A percentile compares a stretch with the other conserved stretches of the same genome.
Evolutionary conservation across 257 asterid species (phyloP).

Genomic region (Capsicum baccatum): DNA sequence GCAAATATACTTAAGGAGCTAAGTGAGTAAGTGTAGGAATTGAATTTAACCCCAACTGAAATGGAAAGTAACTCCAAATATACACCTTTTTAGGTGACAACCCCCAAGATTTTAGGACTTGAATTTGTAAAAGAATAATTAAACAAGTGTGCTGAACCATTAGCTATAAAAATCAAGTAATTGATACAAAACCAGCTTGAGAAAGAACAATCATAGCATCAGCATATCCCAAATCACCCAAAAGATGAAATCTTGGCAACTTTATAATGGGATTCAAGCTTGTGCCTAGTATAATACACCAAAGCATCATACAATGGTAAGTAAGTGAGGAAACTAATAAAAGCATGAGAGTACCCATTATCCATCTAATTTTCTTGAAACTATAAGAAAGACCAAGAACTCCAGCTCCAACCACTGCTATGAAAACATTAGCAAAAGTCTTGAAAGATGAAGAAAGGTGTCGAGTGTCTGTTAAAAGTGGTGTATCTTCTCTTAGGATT

Average conservation of each 20-base stretch:
- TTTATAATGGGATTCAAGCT: constrained; percentile 21
- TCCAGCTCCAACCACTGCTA: neutral
- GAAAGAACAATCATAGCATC: too few species aligned
- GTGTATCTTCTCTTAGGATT: constrained; percentile 32
- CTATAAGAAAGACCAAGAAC: too few species aligned
- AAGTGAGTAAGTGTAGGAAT: too few species aligned
- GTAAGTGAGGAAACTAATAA: constrained; percentile 3
- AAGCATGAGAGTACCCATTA: constrained; percentile 4
- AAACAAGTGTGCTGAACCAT: neutral
- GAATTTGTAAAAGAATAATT: neutral
- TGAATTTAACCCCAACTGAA: too few species aligned
- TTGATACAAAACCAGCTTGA: too few species aligned
- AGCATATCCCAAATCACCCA: constrained; percentile 21
- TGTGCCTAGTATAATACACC: neutral
- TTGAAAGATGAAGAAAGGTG: constrained; percentile 13
- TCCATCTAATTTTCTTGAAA: neutral
- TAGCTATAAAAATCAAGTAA: constrained; percentile 24
- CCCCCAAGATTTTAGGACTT: neutral
- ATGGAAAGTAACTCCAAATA: too few species aligned
- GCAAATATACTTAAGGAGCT: constrained; percentile 15
- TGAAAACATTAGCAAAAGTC: constrained; percentile 19
- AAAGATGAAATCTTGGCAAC: constrained; percentile 18
- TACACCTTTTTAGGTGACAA: constrained; percentile 11
- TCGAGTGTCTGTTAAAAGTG: constrained; percentile 23
- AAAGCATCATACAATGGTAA: constrained; percentile 24